A percentile compares a stretch with the other conserved stretches of the same genome.
These are phyloP conservation scores for Fusarium lyarnte DNA, from an alignment of 2,329 filamentous ascomycete genomes.

Conservation along the genomic window DNA sequence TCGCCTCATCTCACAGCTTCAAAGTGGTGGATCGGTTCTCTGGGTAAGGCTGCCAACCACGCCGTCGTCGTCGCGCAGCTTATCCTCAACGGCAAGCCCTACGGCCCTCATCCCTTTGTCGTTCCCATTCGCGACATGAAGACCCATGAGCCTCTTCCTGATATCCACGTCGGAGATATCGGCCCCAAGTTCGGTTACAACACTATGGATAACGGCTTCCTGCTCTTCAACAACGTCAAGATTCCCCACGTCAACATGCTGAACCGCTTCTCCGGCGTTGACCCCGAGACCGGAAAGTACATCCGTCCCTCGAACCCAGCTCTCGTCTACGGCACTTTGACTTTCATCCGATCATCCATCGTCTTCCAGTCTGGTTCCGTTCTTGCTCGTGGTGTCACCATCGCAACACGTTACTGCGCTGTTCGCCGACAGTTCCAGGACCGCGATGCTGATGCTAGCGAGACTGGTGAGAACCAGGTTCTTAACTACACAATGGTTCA, in stretches of 20 bases:
- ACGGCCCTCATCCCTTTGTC: constrained; percentile 81
- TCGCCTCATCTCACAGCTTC: constrained; percentile 78
- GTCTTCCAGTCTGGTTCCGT: constrained; percentile 77
- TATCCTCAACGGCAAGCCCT: constrained; percentile 72
- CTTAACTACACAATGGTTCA: constrained; percentile 86
- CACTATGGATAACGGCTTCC: constrained; percentile 84
- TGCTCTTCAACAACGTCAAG: constrained; percentile 78
- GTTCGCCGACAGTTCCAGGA: constrained; percentile 83
- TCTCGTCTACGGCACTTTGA: constrained; percentile 79
- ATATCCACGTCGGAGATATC: constrained; percentile 81
- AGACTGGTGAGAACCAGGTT: constrained; percentile 75
- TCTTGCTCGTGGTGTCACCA: constrained; percentile 79
- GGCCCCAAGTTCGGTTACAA: constrained; percentile 84
- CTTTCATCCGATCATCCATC: constrained; percentile 78
- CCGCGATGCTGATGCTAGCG: constrained; percentile 68
- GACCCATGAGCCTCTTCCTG: constrained; percentile 74
- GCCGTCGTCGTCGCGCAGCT: constrained; percentile 84
- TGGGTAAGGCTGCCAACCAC: constrained; percentile 79
- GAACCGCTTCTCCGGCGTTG: constrained; percentile 74
- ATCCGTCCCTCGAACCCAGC: constrained; percentile 72
- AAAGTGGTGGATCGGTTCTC: constrained; percentile 87
- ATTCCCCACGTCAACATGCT: constrained; percentile 80
- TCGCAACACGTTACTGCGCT: constrained; percentile 78
- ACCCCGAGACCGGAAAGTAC: constrained; percentile 75
- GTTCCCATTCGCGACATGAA: constrained; percentile 77